phyloP scores from a whole-genome alignment of 768 basidiomycete species.

The Lepiota venenata region DNA sequence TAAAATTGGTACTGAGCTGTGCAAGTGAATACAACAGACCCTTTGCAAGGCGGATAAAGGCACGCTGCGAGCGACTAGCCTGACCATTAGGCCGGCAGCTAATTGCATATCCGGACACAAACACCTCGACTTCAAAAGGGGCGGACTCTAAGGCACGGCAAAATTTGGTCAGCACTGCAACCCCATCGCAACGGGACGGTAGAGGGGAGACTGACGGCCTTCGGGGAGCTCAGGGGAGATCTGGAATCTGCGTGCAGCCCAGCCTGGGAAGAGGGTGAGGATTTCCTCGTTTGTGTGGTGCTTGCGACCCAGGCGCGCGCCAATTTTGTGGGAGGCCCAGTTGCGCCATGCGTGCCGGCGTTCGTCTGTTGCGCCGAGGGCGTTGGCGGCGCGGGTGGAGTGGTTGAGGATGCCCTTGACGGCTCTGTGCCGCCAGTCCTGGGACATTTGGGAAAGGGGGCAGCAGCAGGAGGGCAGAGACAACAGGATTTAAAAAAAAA shows the following conservation, averaged over 20 bases:
- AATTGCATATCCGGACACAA: conserved; percentile 75
- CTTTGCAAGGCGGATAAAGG: conserved; percentile 77
- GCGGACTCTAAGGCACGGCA: no score
- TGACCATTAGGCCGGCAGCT: conserved; percentile 54
- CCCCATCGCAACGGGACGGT: no score
- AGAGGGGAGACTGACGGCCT: no score
- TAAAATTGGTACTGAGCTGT: neutral
- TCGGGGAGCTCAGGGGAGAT: no score
- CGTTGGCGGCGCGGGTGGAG: neutral
- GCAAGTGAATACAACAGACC: conserved; percentile 34
- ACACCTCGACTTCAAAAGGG: conserved; percentile 69
- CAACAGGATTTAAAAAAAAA: no score
- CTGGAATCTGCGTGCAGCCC: conserved; percentile 59
- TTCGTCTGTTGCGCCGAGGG: conserved; percentile 7
- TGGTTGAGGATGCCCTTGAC: neutral
- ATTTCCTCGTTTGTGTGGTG: conserved; percentile 30
- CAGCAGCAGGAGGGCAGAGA: no score
- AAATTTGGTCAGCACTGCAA: no score
- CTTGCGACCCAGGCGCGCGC: neutral
- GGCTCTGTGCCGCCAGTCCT: neutral
- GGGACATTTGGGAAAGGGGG: neutral
- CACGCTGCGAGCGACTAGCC: conserved; percentile 69
- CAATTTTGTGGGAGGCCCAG: conserved; percentile 9
- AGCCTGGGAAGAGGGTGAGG: conserved; percentile 73
- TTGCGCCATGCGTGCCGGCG: conserved; percentile 11